phyloP scores from a whole-genome alignment of 345 rosid species.

The Lepidium sativum region DNA sequence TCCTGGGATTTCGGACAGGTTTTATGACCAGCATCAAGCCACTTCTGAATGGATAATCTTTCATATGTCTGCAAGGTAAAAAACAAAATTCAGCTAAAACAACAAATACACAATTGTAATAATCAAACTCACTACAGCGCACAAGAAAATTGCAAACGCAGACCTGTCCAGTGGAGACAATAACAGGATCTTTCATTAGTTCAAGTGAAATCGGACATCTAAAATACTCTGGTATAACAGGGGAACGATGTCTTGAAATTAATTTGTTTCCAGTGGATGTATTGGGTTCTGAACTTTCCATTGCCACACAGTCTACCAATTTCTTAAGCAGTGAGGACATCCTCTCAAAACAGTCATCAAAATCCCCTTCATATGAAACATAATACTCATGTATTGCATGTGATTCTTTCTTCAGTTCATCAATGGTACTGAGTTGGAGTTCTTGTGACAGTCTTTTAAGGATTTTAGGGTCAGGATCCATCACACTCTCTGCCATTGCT shows the following conservation, averaged over 20 bases:
- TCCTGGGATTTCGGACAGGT: conserved; percentile 98
- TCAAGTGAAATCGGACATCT: conserved; percentile 99
- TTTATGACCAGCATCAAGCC: conserved; percentile 95
- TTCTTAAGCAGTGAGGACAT: conserved; percentile 64
- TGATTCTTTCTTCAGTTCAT: conserved; percentile 76
- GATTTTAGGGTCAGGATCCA: conserved; percentile 47
- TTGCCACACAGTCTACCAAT: conserved; percentile 48
- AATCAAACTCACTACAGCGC: neutral
- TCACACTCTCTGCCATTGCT: conserved; percentile 39
- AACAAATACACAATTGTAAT: neutral
- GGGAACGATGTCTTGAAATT: conserved; percentile 65
- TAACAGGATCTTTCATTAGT: conserved; percentile 96
- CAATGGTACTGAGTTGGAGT: conserved; percentile 66
- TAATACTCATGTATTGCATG: conserved; percentile 69
- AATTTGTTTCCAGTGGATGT: conserved; percentile 37
- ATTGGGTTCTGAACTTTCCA: conserved; percentile 48
- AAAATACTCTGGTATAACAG: conserved; percentile 93
- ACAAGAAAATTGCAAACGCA: conserved; percentile 4
- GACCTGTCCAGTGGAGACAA: conserved; percentile 98
- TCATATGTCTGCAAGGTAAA: conserved; percentile 75
- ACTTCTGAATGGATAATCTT: conserved; percentile 88
- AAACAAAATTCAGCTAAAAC: conserved; percentile 10
- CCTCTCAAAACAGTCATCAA: conserved; percentile 51
- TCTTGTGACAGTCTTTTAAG: conserved; percentile 70
- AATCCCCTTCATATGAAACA: conserved; percentile 53